Percentiles rank a stretch among this genome's conserved stretches.
Conservation (phyloP, 164 flowering plant species). For the Hamamelis virginiana region DNA sequence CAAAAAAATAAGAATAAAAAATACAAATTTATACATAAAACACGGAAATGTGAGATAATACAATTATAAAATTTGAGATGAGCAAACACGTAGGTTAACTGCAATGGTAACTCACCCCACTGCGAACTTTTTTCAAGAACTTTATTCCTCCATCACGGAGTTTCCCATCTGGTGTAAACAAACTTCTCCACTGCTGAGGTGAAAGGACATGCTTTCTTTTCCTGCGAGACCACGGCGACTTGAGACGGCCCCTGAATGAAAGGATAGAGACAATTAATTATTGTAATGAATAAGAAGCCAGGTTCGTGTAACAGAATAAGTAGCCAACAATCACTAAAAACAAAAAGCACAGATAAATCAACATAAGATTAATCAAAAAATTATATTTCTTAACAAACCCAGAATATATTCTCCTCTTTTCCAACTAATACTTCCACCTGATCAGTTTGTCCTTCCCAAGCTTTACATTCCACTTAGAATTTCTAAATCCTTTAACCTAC, state of each 20-base stretch:
- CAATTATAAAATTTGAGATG: neutral
- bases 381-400: neutral
- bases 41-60: neutral
- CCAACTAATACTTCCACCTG: too few species aligned
- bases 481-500: too few species aligned
- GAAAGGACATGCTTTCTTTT: conserved; percentile 80
- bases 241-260: conserved; percentile 71
- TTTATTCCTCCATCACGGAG: conserved; percentile 79
- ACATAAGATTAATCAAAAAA: neutral
- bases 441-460: too few species aligned
- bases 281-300: neutral
- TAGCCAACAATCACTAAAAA: neutral
- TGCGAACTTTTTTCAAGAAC: conserved; percentile 88
- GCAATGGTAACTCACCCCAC: conserved; percentile 63
- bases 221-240: conserved; percentile 96
- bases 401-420: too few species aligned
- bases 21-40: neutral
- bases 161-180: conserved; percentile 78
- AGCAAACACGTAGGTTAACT: neutral
- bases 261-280: too few species aligned
- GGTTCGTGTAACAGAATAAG: neutral
- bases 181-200: conserved; percentile 69
- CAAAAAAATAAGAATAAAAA: neutral
- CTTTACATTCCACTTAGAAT: too few species aligned
- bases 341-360: neutral